Evolutionary conservation across 352 stramenopile species (phyloP), one percentile per base, ranked within the genome.

Genomic region (Phytophthora pseudosyringae): DNA sequence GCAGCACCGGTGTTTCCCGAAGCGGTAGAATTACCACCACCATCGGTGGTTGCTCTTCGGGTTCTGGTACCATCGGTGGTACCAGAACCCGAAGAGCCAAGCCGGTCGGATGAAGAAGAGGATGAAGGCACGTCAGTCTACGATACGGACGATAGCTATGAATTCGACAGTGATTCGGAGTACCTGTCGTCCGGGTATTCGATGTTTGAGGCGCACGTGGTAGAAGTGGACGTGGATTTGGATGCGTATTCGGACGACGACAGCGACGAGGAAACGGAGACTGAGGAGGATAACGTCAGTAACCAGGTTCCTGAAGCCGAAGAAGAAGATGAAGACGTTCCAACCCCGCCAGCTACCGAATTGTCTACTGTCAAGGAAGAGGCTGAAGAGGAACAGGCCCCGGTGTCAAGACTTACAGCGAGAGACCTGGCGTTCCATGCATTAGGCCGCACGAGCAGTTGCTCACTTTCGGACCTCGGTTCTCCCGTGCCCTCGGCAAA

Each of bases 121-220:
- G 53, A 26, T 33, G 65, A 32, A 28, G 53, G 63, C 28, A 71
- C 58, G 4, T 74, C 59, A 16, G 48, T 50, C 1, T 68, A 58
- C 26, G 65, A 71, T 6, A 66, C 71, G n/a, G 64, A 73, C 28
- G 67, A 73, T 12, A 81, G 73, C 48, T 69, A 70, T 15, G 64
- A 73, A 8, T 73, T 78, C n/a, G 73, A 81, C n/a, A 72, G 67
- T 25, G 69, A 78, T 28, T 73, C 71, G 6, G 58, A 72, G 39
- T 44, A 59, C 10, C 3, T 64, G 29, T 69, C 69, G 13, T 64
- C 70, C 5, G 50, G 39, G 1, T 68, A 65, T n/a, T 73, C 49
- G 15, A 54, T 62, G 9, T 58, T 66, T 45, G 58, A 62, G n/a
- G 51, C 50, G 18, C 18, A 59, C 25, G 43, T 57, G 10, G 2